Conservation (phyloP, 768 basidiomycete species). For the Tephrocybe sp. region DNA sequence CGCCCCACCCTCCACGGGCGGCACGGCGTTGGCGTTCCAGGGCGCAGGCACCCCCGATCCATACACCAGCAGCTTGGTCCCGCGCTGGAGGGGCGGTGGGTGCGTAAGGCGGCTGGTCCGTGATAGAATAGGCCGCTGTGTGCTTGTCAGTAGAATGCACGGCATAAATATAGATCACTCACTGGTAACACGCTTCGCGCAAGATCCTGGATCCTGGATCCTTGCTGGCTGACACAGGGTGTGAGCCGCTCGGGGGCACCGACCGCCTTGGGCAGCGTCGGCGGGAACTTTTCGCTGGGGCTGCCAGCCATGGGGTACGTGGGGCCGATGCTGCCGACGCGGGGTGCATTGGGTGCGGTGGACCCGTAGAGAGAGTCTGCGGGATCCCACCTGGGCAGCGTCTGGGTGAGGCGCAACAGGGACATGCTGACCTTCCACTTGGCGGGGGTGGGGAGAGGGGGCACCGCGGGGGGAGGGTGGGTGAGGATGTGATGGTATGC, state of each 20-base stretch:
- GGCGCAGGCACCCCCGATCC: conserved; percentile 50
- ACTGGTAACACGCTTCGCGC: conserved; percentile 69
- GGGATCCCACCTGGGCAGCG: conserved; percentile 63
- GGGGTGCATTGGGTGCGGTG: conserved; percentile 59
- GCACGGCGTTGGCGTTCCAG: conserved; percentile 47
- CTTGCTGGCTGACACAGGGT: conserved; percentile 64
- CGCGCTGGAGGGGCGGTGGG: conserved; percentile 63
- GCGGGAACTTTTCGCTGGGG: conserved; percentile 47
- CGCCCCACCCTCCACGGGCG: conserved; percentile 21
- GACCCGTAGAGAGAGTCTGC: conserved; percentile 65
- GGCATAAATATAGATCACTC: conserved; percentile 25
- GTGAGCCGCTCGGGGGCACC: conserved; percentile 51
- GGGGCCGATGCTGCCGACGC: conserved; percentile 62
- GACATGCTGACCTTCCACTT: conserved; percentile 79
- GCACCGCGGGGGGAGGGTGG: conserved; percentile 54
- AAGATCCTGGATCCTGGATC: conserved; percentile 65
- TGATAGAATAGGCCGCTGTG: conserved; percentile 51
- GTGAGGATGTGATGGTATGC: conserved; percentile 81
- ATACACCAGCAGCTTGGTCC: conserved; percentile 44
- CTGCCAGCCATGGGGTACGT: conserved; percentile 58
- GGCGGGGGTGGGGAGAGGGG: conserved; percentile 52
- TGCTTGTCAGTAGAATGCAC: not conserved
- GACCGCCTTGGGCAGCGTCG: conserved; percentile 43
- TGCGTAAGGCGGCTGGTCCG: conserved; percentile 66
- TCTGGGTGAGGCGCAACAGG: conserved; percentile 57